Evolutionary conservation across 1,284 basidiomycete species (phyloP).

Genomic region (Microbotryomycetes sp.): DNA sequence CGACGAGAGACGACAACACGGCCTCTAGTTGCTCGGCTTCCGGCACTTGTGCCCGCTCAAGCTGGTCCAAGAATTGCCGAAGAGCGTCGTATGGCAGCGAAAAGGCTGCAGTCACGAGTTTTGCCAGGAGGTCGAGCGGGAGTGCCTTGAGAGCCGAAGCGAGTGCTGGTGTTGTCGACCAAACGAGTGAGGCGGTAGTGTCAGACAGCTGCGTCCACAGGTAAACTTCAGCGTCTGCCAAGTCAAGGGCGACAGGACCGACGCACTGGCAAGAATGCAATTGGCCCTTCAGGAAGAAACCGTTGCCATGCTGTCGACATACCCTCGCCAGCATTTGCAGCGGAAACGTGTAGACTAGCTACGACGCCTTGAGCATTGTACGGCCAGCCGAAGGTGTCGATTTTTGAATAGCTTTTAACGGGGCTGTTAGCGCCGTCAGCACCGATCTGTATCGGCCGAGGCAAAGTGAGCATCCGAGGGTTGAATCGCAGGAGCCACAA

Average conservation of each 20-base stretch:
- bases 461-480: conserved; percentile 7
- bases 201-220: conserved; percentile 49
- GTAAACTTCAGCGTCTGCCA: not conserved
- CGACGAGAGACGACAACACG: conserved; percentile 13
- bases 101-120: conserved; percentile 87
- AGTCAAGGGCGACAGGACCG: not conserved
- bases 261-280: conserved; percentile 73
- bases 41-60: not conserved
- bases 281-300: conserved; percentile 90
- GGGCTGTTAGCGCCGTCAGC: conserved; percentile 95
- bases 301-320: conserved; percentile 73
- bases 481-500: not conserved
- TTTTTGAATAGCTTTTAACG: conserved; percentile 77
- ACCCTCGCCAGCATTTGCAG: conserved; percentile 17
- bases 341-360: conserved; percentile 60
- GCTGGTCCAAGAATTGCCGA: conserved; percentile 4
- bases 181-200: conserved; percentile 78
- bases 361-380: conserved; percentile 89
- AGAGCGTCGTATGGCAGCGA: conserved; percentile 50
- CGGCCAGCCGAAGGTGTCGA: conserved; percentile 82
- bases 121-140: conserved; percentile 57
- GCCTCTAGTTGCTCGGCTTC: not conserved
- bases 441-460: conserved; percentile 57
- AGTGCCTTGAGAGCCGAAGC: conserved; percentile 65
- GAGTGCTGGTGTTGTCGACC: conserved; percentile 78